Evolutionary conservation across 805 yeast genomes (phyloP), one percentile per base, ranked within the genome.

Genomic region (Middelhovenomyces tepae): DNA sequence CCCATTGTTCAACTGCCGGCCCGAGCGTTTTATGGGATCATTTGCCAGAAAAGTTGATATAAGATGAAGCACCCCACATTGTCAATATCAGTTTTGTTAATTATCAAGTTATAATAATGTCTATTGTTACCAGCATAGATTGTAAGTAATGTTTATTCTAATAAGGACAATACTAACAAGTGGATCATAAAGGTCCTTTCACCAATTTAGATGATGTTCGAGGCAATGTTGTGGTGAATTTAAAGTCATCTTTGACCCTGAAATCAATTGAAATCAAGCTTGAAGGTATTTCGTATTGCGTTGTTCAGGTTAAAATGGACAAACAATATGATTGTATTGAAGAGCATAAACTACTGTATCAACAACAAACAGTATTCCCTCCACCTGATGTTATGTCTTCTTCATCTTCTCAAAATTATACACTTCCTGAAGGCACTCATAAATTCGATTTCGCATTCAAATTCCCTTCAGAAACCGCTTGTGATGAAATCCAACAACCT

Each of bases 371-470:
- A 13, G 48, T 60, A 17, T 61, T 61, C 38, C 66, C 66, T 1
- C 61, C 64, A 5, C 28, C 34, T 4, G 51, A 51, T 7, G 37
- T 46, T 13, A 41, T 39, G 8, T 26, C 15, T 27, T 36, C 27
- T 29, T 40, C 36, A 27, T 32, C 33, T 5, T 20, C 44, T 5
- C 35, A 40, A 19, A 42, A 42, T 28, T 60, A 48, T 43, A 54
- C 64, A 6, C 44, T 61, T 13, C 45, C 51, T 5, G 44, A 54
- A 4, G 66, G 66, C 8, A 19, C 37, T 2, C 57, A 61, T 31
- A 29, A 29, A 15, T 61, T 59, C 46, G 55, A 50, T 18, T 61
- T 61, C 36, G 40, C 34, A 25, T 50, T 60, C 38, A 40, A 34
- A 22, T 24, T 61, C 14, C 66, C 66, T 5, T 40, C 45, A 28